Percentiles rank a stretch among this genome's conserved stretches.
phyloP scores from a whole-genome alignment of 441 rosid species.

The Viola pubescens region DNA sequence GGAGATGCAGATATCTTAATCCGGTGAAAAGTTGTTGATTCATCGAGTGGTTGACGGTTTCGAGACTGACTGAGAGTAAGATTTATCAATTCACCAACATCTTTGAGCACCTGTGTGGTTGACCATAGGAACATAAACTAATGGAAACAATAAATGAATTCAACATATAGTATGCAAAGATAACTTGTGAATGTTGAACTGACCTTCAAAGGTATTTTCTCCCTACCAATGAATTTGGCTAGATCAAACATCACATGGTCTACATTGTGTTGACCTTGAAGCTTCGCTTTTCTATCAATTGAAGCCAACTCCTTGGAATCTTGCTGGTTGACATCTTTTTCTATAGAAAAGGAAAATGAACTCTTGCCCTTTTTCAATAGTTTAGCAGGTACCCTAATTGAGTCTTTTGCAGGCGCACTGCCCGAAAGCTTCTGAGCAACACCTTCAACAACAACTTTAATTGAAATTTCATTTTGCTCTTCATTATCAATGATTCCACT shows the following conservation, averaged over 20 bases:
- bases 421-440: conserved; percentile 56
- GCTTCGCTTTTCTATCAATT: conserved; percentile 44
- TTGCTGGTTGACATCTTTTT: conserved; percentile 39
- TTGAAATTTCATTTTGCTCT: conserved; percentile 57
- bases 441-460: conserved; percentile 73
- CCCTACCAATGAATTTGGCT: conserved; percentile 68
- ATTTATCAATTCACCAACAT: conserved; percentile 72
- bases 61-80: conserved; percentile 68
- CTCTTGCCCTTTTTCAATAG: conserved; percentile 49
- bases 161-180: not conserved
- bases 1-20: conserved; percentile 55
- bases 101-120: conserved; percentile 66
- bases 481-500: conserved; percentile 46
- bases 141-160: not conserved
- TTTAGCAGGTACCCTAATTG: conserved; percentile 73
- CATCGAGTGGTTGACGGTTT: conserved; percentile 62
- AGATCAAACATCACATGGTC: conserved; percentile 72
- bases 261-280: conserved; percentile 50
- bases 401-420: conserved; percentile 39
- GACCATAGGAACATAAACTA: conserved; percentile 15
- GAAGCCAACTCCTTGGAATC: conserved; percentile 43
- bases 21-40: conserved; percentile 76
- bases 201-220: conserved; percentile 90
- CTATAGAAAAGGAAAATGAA: conserved; percentile 67
- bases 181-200: conserved; percentile 10